A percentile compares a stretch with the other conserved stretches of the same genome.
Conservation (phyloP, 179 eudicot genomes). For the Sideroxylon spinosum region DNA sequence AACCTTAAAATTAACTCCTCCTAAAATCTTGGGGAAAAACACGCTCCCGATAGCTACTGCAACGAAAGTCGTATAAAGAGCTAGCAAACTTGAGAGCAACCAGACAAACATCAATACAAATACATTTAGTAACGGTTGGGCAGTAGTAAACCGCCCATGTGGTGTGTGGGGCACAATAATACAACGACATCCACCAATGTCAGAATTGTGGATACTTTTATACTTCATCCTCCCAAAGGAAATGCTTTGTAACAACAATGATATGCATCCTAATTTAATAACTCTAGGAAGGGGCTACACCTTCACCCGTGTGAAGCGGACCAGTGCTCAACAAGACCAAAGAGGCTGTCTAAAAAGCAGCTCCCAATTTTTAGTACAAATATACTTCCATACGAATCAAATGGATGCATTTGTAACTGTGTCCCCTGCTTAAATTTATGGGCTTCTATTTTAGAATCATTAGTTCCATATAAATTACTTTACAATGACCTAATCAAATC, state of each 20-base stretch:
- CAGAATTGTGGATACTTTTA: neutral
- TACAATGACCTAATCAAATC: neutral
- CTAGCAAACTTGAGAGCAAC: neutral
- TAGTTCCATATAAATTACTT: neutral
- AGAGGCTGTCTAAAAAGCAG: neutral
- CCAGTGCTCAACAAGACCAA: neutral
- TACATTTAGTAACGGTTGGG: neutral
- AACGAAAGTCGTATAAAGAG: neutral
- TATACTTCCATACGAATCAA: neutral
- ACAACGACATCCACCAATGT: neutral
- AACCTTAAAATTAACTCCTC: neutral
- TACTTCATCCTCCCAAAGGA: neutral
- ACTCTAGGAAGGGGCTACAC: neutral
- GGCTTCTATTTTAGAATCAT: neutral
- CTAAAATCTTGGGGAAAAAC: neutral
- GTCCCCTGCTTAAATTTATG: neutral
- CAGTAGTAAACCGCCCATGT: neutral
- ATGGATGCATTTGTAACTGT: neutral
- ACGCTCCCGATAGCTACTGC: neutral
- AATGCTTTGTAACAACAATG: neutral
- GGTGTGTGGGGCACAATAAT: neutral
- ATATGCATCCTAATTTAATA: neutral
- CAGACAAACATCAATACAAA: neutral
- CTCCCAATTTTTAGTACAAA: neutral
- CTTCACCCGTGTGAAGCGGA: neutral